Conservation (phyloP, 2,329 filamentous ascomycete species). For the Penicillium decumbens region DNA sequence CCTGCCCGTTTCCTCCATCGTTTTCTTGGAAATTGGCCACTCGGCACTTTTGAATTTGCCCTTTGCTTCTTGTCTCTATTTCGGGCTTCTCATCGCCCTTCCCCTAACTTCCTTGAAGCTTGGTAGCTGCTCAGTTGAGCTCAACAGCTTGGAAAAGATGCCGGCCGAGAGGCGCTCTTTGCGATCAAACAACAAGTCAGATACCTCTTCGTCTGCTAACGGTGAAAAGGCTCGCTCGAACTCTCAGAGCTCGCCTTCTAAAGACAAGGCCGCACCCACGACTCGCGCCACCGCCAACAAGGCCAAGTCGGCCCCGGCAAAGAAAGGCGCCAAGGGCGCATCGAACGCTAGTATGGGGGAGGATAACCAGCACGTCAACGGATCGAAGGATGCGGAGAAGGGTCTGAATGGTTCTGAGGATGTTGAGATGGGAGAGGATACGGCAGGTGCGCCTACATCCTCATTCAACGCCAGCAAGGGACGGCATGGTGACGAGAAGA, state of each 20-base stretch:
- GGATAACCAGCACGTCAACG: conserved; percentile 65
- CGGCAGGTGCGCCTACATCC: conserved; percentile 48
- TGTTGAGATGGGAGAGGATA: conserved; percentile 66
- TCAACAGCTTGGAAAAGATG: conserved; percentile 40
- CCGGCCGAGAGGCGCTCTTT: conserved; percentile 45
- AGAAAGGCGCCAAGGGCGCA: conserved; percentile 38
- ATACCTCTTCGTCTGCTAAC: conserved; percentile 46
- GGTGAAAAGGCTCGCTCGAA: conserved; percentile 44
- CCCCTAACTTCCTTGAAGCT: conserved; percentile 29
- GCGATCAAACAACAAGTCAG: conserved; percentile 46
- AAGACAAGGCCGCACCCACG: conserved; percentile 44
- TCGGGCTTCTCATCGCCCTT: conserved; percentile 14
- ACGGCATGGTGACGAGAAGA: conserved; percentile 70
- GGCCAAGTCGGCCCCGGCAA: conserved; percentile 32
- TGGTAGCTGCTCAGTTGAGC: conserved; percentile 30
- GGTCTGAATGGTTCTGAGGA: conserved; percentile 62
- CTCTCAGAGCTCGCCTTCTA: conserved; percentile 42
- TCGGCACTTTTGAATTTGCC: conserved; percentile 10
- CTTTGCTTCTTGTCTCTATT: conserved; percentile 13
- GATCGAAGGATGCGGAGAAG: conserved; percentile 66
- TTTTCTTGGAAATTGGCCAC: conserved; percentile 10
- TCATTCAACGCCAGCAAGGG: conserved; percentile 58
- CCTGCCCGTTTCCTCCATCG: conserved; percentile 15
- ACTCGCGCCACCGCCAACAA: conserved; percentile 42
- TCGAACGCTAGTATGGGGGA: conserved; percentile 56